Conservation (phyloP, 768 basidiomycete species). For the Russula brevipes region DNA sequence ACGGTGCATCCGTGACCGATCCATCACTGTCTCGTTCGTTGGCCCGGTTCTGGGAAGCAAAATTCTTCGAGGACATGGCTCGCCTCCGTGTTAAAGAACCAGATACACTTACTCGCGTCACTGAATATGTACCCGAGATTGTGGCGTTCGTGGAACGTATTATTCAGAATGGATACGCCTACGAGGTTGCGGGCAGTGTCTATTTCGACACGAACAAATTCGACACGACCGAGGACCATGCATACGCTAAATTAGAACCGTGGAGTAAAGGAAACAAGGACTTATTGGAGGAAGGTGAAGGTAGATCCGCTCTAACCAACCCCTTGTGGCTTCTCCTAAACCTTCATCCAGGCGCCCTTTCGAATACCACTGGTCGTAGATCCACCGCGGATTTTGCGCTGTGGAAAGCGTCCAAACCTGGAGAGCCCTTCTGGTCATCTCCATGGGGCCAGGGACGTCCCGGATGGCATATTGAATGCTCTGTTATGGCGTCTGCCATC, state of each 20-base stretch:
- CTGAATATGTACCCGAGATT: conserved; percentile 95
- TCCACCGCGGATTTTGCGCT: conserved; percentile 93
- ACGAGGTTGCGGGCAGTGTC: conserved; percentile 72
- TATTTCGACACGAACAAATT: conserved; percentile 89
- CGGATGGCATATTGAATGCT: conserved; percentile 99
- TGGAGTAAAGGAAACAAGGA: conserved; percentile 94
- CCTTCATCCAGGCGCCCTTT: conserved; percentile 46
- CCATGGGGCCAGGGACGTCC: conserved; percentile 96
- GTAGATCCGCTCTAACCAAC: conserved; percentile 34
- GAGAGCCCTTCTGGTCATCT: conserved; percentile 94
- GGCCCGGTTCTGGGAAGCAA: conserved; percentile 82
- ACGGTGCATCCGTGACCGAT: conserved; percentile 76
- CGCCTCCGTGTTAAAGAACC: conserved; percentile 83
- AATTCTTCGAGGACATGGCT: conserved; percentile 90
- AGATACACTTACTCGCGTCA: conserved; percentile 89
- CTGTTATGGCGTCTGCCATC: conserved; percentile 92
- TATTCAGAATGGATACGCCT: conserved; percentile 79
- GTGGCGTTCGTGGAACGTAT: conserved; percentile 83
- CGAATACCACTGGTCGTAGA: conserved; percentile 56
- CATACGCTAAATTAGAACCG: conserved; percentile 92
- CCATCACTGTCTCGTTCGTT: conserved; percentile 78
- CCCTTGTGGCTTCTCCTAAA: not conserved
- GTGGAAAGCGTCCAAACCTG: conserved; percentile 96
- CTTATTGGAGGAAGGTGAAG: conserved; percentile 88
- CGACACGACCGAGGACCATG: conserved; percentile 67